Evolutionary conservation across 1,139 yeast species (phyloP).

Genomic region (Candida glucosophila): DNA sequence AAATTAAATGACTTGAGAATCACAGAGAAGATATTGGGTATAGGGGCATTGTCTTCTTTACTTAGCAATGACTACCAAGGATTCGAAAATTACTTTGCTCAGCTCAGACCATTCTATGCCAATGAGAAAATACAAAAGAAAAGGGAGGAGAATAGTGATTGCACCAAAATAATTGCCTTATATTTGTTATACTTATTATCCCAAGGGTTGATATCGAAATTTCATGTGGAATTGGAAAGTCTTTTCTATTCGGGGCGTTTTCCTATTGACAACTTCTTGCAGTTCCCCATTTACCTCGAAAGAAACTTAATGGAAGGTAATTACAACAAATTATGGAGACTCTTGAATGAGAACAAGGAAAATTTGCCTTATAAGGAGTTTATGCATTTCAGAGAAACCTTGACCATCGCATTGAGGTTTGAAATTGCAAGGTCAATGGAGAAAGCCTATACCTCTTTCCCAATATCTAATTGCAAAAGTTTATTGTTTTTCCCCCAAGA

Average conservation of each 20-base stretch:
- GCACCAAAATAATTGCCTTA: conserved; percentile 70
- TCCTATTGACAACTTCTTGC: conserved; percentile 50
- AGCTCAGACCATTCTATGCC: conserved; percentile 68
- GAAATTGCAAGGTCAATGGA: conserved; percentile 89
- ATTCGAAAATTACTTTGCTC: conserved; percentile 67
- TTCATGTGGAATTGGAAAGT: conserved; percentile 82
- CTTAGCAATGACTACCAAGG: conserved; percentile 52
- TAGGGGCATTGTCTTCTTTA: conserved; percentile 76
- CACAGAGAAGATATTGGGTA: conserved; percentile 75
- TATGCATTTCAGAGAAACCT: conserved; percentile 50
- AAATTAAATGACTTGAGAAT: conserved; percentile 62
- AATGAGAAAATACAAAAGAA: conserved; percentile 42
- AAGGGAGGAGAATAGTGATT: conserved; percentile 41
- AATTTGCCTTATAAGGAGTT: conserved; percentile 49
- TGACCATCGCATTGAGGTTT: conserved; percentile 67
- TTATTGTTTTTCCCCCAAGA: conserved; percentile 65
- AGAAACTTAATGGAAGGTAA: conserved; percentile 96
- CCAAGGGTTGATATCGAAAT: conserved; percentile 76
- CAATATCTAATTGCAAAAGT: conserved; percentile 78
- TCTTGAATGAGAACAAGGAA: conserved; percentile 47
- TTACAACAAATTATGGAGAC: conserved; percentile 85
- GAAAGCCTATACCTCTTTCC: conserved; percentile 66
- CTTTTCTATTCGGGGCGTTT: conserved; percentile 44
- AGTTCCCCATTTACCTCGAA: conserved; percentile 83
- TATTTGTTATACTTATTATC: conserved; percentile 70